Conservation (phyloP, 2,329 filamentous ascomycete genomes). For the Penicillium brasilianum region DNA sequence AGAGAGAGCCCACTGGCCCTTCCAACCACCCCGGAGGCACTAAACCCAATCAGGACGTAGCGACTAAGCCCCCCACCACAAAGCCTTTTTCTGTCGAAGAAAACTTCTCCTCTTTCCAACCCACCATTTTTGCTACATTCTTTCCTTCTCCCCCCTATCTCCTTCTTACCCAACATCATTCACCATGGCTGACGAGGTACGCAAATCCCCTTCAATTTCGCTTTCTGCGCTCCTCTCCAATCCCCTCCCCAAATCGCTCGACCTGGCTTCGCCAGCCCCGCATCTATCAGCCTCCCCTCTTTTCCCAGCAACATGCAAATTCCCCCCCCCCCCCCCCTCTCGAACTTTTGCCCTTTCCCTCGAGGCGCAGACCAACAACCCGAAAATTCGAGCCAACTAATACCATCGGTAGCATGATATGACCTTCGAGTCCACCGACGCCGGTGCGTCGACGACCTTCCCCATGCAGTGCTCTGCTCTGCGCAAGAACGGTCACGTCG, state of each 20-base stretch:
- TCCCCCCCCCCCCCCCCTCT: slow-evolving; percentile 1
- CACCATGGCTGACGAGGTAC: slow-evolving; percentile 72
- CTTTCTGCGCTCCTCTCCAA: slow-evolving; percentile 24
- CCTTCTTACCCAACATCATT: slow-evolving; percentile 39
- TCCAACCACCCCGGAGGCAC: slow-evolving; percentile 24
- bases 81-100: slow-evolving; percentile 34
- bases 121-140: slow-evolving; percentile 30
- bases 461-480: slow-evolving; percentile 99
- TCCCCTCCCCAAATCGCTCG: slow-evolving; percentile 32
- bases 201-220: slow-evolving; percentile 35
- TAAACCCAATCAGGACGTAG: slow-evolving; percentile 36
- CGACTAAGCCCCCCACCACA: slow-evolving; percentile 42
- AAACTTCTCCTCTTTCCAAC: slow-evolving; percentile 34
- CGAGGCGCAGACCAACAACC: not conserved
- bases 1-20: not conserved
- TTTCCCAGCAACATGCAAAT: slow-evolving; percentile 23
- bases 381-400: slow-evolving; percentile 12
- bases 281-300: slow-evolving; percentile 34
- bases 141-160: slow-evolving; percentile 31
- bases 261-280: slow-evolving; percentile 35
- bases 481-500: slow-evolving; percentile 98
- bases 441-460: slow-evolving; percentile 91
- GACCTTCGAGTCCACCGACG: slow-evolving; percentile 91
- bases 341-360: not conserved
- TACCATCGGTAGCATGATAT: slow-evolving; percentile 63